phyloP scores from a whole-genome alignment of 148 eudicot genomes.

The Cornus kousa region DNA sequence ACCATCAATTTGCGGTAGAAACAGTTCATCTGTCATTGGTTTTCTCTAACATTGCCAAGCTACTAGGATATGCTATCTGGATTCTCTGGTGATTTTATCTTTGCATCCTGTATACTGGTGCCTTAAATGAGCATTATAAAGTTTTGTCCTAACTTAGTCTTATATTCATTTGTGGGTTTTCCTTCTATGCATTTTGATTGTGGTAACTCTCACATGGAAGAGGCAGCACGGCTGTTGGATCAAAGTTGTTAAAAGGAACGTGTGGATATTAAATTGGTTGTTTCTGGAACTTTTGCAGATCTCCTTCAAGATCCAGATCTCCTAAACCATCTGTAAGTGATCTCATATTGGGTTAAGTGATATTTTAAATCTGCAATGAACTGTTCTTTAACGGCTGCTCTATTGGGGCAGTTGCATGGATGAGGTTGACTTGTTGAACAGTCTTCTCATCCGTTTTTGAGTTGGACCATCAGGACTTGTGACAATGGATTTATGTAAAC shows the following conservation, averaged over 20 bases:
- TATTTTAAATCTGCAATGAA: not conserved
- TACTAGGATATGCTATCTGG: constrained; percentile 44
- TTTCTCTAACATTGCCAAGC: constrained; percentile 25
- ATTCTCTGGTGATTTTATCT: constrained; percentile 38
- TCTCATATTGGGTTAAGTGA: not conserved
- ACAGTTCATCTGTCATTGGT: constrained; percentile 21
- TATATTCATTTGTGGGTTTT: constrained; percentile 20
- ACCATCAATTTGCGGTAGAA: constrained; percentile 33
- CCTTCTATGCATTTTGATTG: constrained; percentile 33
- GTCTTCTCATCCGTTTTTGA: not conserved
- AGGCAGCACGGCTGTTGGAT: constrained; percentile 79
- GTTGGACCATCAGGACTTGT: not conserved
- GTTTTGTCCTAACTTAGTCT: constrained; percentile 10
- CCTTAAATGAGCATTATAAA: constrained; percentile 18
- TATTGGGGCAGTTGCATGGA: not conserved
- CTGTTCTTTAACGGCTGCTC: not conserved
- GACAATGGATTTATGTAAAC: too few species aligned
- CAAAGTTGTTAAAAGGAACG: constrained; percentile 59
- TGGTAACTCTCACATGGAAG: constrained; percentile 67
- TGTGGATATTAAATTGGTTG: constrained; percentile 69
- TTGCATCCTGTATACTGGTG: constrained; percentile 27
- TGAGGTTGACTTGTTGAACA: not conserved
- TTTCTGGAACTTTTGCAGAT: constrained; percentile 99
- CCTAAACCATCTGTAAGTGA: constrained; percentile 79
- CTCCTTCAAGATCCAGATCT: constrained; percentile 92